Evolutionary conservation across 768 basidiomycete species (phyloP).

Genomic region (Termitomyces sp.): DNA sequence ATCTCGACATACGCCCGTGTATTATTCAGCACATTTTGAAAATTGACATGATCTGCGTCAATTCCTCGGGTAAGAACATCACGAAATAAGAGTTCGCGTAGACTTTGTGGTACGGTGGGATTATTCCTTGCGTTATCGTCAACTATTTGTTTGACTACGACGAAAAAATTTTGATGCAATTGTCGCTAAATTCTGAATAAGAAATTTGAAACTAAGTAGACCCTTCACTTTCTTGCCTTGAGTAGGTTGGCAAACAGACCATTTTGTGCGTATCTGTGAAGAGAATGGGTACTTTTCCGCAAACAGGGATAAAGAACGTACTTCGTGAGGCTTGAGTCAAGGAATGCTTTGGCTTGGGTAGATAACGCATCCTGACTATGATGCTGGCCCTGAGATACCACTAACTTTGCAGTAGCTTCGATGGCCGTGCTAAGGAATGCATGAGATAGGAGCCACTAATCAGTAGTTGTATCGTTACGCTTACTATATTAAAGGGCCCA

Average conservation of each 20-base stretch:
- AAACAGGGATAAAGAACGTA: constrained; percentile 16
- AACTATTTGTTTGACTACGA: constrained; percentile 43
- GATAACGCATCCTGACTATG: constrained; percentile 54
- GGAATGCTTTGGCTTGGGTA: constrained; percentile 48
- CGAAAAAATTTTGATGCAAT: constrained; percentile 43
- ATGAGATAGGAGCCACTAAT: neutral
- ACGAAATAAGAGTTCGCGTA: constrained; percentile 49
- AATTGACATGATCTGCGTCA: constrained; percentile 44
- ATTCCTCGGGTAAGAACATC: constrained; percentile 43
- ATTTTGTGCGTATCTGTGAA: constrained; percentile 44
- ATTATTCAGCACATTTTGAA: constrained; percentile 53
- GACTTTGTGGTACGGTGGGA: constrained; percentile 20
- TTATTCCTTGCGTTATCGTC: constrained; percentile 28
- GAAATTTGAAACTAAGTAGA: neutral
- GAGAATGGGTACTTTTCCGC: neutral
- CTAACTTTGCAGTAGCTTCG: constrained; percentile 42
- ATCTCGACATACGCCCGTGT: constrained; percentile 50
- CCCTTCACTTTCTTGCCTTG: constrained; percentile 36
- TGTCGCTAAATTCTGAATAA: constrained; percentile 29
- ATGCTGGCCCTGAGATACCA: constrained; percentile 40
- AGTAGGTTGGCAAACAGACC: constrained; percentile 54
- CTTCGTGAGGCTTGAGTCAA: constrained; percentile 46
- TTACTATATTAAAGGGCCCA: constrained; percentile 50
- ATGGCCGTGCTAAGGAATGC: constrained; percentile 39
- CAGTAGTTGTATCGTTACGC: constrained; percentile 13